Base-by-base conservation (phyloP, 1,139 yeast species). In the Waltiozyma sp. region DNA sequence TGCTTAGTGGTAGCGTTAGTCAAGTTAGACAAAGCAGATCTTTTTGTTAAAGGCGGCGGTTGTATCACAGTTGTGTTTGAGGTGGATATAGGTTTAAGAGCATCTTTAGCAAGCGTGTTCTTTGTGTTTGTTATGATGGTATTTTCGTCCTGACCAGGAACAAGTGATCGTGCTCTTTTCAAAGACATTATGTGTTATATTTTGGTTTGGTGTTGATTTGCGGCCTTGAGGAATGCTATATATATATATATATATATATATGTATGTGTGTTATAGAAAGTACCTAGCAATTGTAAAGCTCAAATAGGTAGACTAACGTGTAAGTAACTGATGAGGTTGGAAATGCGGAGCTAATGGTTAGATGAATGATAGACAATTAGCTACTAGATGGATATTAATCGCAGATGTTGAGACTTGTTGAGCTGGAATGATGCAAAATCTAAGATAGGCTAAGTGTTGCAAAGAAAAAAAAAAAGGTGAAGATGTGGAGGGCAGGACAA, bases 1-100 rank as follows among this genome's bases (percentile, higher is more conserved):
- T 15, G 42, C 19, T 18, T 45, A 21, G 19, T 47, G 28, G 8
- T 33, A 7, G 55, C 49, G 31, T 54, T 54, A 5, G 57, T 54
- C 28, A 54, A 44, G 33, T 54, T 54, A 16, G 56, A 41, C 37
- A 54, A 42, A 8, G 55, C 57, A n/a, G 55, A 45, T 48, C 57
- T 51, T 24, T 21, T 38, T 18, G 15, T 7, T 6, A n/a, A 14
- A 13, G n/a, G 21, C 14, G n/a, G 21, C 14, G 4, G 21, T 18
- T 26, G 28, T 26, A 26, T 13, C 28, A 26, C 28, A 7, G 36
- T 10, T 9, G 31, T 18, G 38, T 14, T 38, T 19, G 19, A 16
- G 38, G 11, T 9, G 19, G 13, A 18, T 35, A 19, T 18, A 5
- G 40, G 18, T 35, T 19, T 36, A 9, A 19, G 18, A 8, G 16